A percentile compares a stretch with the other conserved stretches of the same genome.
Evolutionary conservation across 2,329 filamentous ascomycete genomes (phyloP).

Genomic region (Pseudogymnoascus pannorum): DNA sequence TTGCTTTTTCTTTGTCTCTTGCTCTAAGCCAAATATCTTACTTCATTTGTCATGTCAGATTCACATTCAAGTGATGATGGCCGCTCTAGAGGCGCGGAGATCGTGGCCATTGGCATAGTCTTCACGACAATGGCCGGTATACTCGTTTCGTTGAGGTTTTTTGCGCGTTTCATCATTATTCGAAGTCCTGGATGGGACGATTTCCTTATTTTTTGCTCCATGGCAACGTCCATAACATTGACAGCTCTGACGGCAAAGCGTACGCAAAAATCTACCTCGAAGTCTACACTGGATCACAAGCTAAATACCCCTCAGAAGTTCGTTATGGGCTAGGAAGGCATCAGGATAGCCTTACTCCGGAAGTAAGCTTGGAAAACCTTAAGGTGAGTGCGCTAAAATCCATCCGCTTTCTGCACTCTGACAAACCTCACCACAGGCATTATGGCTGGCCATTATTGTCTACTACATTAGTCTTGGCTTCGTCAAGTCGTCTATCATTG

Average conservation of each 20-base stretch:
- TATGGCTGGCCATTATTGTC: conserved; percentile 29
- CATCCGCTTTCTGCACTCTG: conserved; percentile 13
- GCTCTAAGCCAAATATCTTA: not conserved
- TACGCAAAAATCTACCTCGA: not conserved
- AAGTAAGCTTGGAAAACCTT: conserved; percentile 19
- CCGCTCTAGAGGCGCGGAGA: not conserved
- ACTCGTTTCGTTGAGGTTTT: conserved; percentile 13
- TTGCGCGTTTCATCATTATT: conserved; percentile 16
- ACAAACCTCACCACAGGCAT: conserved; percentile 17
- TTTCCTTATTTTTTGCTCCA: conserved; percentile 14
- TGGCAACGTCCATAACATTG: conserved; percentile 15
- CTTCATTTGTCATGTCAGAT: not conserved
- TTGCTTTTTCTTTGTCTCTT: not conserved
- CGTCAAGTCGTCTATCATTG: conserved; percentile 33
- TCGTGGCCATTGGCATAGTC: conserved; percentile 3
- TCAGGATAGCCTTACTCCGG: conserved; percentile 14
- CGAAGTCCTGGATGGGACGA: conserved; percentile 17
- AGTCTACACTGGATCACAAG: not conserved
- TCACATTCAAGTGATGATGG: not conserved
- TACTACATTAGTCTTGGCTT: conserved; percentile 31
- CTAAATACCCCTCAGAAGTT: conserved; percentile 19
- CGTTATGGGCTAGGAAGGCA: conserved; percentile 23
- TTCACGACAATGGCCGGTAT: conserved; percentile 11
- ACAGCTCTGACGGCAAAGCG: conserved; percentile 8
- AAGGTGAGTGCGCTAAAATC: conserved; percentile 18